phyloP scores from a whole-genome alignment of 2,329 filamentous ascomycete genomes.

The Nannizziopsis barbatae region DNA sequence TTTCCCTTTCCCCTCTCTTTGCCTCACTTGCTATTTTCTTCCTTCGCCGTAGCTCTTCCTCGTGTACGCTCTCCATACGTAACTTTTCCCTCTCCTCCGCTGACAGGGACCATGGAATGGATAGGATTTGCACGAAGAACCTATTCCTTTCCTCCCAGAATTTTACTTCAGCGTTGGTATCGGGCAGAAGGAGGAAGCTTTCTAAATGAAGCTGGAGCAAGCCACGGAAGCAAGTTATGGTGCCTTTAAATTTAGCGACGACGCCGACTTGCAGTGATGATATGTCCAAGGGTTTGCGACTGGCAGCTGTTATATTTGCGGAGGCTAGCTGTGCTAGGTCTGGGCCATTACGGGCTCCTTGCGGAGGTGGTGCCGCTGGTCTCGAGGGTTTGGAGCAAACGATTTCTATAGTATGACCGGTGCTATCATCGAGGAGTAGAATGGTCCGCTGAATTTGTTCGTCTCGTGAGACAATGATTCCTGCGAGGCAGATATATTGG shows the following conservation, averaged over 20 bases:
- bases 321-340: background rate
- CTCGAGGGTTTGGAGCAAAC: conserved; percentile 34
- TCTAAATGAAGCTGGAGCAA: conserved; percentile 46
- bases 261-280: conserved; percentile 39
- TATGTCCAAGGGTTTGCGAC: conserved; percentile 35
- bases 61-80: conserved; percentile 31
- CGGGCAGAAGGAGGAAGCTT: conserved; percentile 38
- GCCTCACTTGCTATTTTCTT: conserved; percentile 29
- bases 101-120: conserved; percentile 43
- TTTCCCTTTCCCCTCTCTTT: conserved; percentile 29
- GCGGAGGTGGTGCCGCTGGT: conserved; percentile 13
- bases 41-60: conserved; percentile 32
- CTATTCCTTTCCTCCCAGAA: conserved; percentile 43
- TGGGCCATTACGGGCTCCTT: background rate
- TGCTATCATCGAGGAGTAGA: conserved; percentile 51
- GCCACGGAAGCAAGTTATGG: conserved; percentile 41
- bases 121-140: conserved; percentile 42
- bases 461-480: conserved; percentile 54
- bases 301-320: conserved; percentile 13
- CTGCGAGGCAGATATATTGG: conserved; percentile 60
- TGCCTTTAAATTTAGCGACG: conserved; percentile 48
- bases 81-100: conserved; percentile 36
- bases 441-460: conserved; percentile 44
- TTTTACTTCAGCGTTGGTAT: conserved; percentile 45
- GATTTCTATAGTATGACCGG: conserved; percentile 47